phyloP scores from a whole-genome alignment of 2,329 filamentous ascomycete genomes.

The Phialophora expanda region DNA sequence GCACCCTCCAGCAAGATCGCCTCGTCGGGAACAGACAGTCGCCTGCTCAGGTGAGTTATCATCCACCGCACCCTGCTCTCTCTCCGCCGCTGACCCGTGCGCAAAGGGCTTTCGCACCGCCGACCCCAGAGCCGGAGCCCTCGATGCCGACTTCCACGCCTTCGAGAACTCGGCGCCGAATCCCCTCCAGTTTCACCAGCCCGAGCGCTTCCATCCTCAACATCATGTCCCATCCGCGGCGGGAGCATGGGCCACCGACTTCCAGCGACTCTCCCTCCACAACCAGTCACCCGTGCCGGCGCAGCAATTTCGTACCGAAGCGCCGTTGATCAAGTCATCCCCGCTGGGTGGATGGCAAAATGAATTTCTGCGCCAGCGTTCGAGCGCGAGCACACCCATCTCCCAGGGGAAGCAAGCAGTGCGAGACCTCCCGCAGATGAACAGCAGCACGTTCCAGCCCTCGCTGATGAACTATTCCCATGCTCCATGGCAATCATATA shows the following conservation, averaged over 20 bases:
- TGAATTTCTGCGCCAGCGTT: constrained; percentile 59
- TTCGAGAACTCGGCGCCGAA: constrained; percentile 62
- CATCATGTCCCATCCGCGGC: constrained; percentile 38
- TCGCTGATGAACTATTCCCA: constrained; percentile 24
- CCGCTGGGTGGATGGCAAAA: constrained; percentile 61
- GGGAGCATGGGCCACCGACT: constrained; percentile 52
- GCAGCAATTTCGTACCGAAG: constrained; percentile 52
- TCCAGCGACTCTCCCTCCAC: constrained; percentile 51
- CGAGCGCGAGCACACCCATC: constrained; percentile 40
- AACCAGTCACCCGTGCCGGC: constrained; percentile 54
- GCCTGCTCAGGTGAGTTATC: constrained; percentile 58
- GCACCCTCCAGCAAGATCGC: constrained; percentile 75
- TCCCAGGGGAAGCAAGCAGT: constrained; percentile 31
- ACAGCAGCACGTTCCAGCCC: constrained; percentile 15
- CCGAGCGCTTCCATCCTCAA: constrained; percentile 40
- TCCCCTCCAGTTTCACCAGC: constrained; percentile 42
- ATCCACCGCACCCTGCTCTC: background rate
- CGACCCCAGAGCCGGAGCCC: constrained; percentile 57
- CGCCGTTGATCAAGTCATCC: constrained; percentile 42
- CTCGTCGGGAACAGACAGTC: constrained; percentile 58
- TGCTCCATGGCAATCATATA: constrained; percentile 37
- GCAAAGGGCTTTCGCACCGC: constrained; percentile 67
- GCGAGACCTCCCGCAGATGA: constrained; percentile 37
- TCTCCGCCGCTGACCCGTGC: background rate
- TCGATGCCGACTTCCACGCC: constrained; percentile 72